phyloP scores from a whole-genome alignment of 768 basidiomycete species.

The Suillus ampliporus region DNA sequence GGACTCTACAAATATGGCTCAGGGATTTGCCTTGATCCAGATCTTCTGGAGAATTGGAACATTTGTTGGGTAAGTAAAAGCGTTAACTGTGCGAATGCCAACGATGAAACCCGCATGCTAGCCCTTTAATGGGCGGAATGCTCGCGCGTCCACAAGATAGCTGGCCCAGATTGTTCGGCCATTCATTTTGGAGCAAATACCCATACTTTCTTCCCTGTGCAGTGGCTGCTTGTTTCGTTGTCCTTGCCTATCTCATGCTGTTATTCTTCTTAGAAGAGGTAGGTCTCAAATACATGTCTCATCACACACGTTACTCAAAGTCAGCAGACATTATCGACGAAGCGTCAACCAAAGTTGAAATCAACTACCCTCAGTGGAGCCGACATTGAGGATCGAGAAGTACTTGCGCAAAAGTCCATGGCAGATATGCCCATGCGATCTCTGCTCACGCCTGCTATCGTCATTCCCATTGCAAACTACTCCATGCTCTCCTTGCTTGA shows the following conservation, averaged over 20 bases:
- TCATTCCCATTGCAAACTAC: constrained; percentile 38
- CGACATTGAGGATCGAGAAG: constrained; percentile 7
- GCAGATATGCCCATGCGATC: constrained; percentile 50
- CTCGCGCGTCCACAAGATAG: constrained; percentile 60
- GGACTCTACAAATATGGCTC: constrained; percentile 41
- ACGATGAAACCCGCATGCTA: neutral
- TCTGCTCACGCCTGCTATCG: constrained; percentile 28
- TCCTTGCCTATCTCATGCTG: constrained; percentile 23
- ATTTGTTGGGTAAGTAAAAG: constrained; percentile 39
- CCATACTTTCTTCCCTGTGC: constrained; percentile 47
- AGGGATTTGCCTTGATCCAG: constrained; percentile 39
- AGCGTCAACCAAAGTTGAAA: neutral
- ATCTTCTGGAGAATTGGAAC: constrained; percentile 34
- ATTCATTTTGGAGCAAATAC: constrained; percentile 41
- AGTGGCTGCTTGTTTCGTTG: constrained; percentile 22
- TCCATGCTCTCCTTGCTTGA: constrained; percentile 33
- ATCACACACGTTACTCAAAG: neutral
- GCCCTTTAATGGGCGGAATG: constrained; percentile 61
- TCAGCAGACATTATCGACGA: neutral
- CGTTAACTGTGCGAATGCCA: neutral
- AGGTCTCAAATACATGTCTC: constrained; percentile 7
- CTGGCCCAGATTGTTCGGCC: constrained; percentile 54
- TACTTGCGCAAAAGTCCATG: constrained; percentile 8
- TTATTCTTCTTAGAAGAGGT: constrained; percentile 38
- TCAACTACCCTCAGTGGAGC: neutral